Evolutionary conservation across 2,329 filamentous ascomycete species (phyloP).

Genomic region (Exutisphaerella laricina): DNA sequence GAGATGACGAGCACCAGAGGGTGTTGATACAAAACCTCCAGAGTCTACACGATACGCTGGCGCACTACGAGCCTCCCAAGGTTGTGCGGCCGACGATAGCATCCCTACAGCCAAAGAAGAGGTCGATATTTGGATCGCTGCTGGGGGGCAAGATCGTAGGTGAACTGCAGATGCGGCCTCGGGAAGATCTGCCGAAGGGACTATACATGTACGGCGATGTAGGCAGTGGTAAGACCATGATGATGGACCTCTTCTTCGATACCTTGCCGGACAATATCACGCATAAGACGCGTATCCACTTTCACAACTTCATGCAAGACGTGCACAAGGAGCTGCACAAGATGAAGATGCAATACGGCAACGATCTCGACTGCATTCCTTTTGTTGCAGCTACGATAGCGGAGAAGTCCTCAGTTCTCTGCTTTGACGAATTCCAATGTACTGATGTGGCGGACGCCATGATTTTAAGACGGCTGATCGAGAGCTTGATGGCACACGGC

Average conservation of each 20-base stretch:
- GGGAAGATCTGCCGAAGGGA: conserved; percentile 73
- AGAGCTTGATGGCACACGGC: conserved; percentile 91
- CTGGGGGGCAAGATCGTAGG: conserved; percentile 47
- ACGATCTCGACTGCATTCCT: conserved; percentile 82
- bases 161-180: conserved; percentile 47
- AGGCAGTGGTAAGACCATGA: conserved; percentile 96
- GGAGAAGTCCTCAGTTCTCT: conserved; percentile 74
- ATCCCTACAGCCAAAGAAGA: conserved; percentile 53
- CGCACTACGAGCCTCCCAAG: conserved; percentile 64
- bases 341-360: conserved; percentile 83
- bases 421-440: conserved; percentile 98
- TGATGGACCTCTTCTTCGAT: conserved; percentile 98
- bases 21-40: conserved; percentile 85
- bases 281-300: conserved; percentile 89
- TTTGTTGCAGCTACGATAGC: conserved; percentile 95
- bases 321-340: conserved; percentile 86
- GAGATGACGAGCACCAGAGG: conserved; percentile 88
- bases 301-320: conserved; percentile 99
- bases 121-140: conserved; percentile 52
- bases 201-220: conserved; percentile 96
- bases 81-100: conserved; percentile 75
- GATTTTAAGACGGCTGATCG: conserved; percentile 83
- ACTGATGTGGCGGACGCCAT: conserved; percentile 98
- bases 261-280: conserved; percentile 75
- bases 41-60: conserved; percentile 77